Percentiles rank a stretch among this genome's conserved stretches.
phyloP scores from a whole-genome alignment of 2,329 filamentous ascomycete genomes.

The Coniochaeta ligniaria region DNA sequence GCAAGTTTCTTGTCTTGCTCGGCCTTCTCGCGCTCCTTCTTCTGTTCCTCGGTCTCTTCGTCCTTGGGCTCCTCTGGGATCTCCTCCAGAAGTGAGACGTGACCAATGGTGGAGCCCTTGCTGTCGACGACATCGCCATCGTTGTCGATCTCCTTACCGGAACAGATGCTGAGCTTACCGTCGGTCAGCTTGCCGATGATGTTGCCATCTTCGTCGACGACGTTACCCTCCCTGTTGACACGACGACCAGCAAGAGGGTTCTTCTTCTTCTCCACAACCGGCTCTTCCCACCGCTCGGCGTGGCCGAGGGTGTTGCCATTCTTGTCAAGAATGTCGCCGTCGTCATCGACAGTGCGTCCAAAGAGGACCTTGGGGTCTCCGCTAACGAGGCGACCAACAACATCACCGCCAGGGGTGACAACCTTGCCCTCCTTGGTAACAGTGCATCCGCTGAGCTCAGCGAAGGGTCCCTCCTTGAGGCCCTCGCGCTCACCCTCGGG shows the following conservation, averaged over 20 bases:
- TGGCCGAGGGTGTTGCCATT: slow-evolving; percentile 56
- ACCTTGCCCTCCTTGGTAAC: slow-evolving; percentile 64
- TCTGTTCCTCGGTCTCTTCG: slow-evolving; percentile 33
- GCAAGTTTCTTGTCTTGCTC: slow-evolving; percentile 71
- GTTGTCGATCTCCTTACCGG: slow-evolving; percentile 63
- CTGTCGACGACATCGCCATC: slow-evolving; percentile 66
- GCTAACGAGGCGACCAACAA: slow-evolving; percentile 63
- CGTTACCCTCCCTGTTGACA: slow-evolving; percentile 53
- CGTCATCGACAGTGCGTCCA: slow-evolving; percentile 70
- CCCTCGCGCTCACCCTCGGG: slow-evolving; percentile 58
- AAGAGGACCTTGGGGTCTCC: slow-evolving; percentile 67
- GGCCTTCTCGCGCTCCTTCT: slow-evolving; percentile 45
- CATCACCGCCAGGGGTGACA: slow-evolving; percentile 57
- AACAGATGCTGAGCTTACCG: slow-evolving; percentile 57
- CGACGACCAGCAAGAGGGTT: slow-evolving; percentile 45
- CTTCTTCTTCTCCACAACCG: slow-evolving; percentile 43
- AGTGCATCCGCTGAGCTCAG: slow-evolving; percentile 56
- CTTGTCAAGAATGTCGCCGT: slow-evolving; percentile 75
- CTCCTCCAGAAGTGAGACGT: slow-evolving; percentile 59
- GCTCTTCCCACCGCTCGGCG: slow-evolving; percentile 53
- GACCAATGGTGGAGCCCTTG: slow-evolving; percentile 60
- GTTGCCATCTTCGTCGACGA: slow-evolving; percentile 51
- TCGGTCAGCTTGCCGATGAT: slow-evolving; percentile 60
- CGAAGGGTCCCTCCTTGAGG: slow-evolving; percentile 60
- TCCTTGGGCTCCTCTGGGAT: slow-evolving; percentile 30